Percentiles rank a stretch among this genome's conserved stretches.
phyloP scores from a whole-genome alignment of 1,284 basidiomycete species.

The Macrocystidia cucumis region DNA sequence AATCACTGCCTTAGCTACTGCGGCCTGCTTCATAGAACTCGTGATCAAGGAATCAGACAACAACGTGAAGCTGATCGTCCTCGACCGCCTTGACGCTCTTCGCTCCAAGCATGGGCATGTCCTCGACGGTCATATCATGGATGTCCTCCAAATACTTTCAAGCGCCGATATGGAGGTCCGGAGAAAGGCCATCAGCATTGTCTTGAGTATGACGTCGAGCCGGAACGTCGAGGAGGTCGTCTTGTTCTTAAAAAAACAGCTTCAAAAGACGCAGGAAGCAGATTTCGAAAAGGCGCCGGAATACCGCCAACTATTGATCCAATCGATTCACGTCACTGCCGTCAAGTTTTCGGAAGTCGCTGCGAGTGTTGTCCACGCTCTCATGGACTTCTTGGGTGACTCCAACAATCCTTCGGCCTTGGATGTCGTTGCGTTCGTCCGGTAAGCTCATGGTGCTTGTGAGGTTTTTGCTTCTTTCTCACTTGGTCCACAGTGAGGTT shows the following conservation, averaged over 20 bases:
- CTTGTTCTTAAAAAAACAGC: conserved; percentile 94
- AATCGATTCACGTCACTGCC: conserved; percentile 95
- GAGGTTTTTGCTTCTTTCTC: conserved; percentile 2
- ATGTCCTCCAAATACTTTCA: conserved; percentile 87
- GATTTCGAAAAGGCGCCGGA: conserved; percentile 90
- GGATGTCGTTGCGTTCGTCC: conserved; percentile 94
- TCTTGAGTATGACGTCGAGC: conserved; percentile 91
- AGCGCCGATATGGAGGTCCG: conserved; percentile 97
- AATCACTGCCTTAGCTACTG: conserved; percentile 89
- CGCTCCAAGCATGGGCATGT: conserved; percentile 88
- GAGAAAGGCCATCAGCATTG: conserved; percentile 86
- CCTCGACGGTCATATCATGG: conserved; percentile 92
- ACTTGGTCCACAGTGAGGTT: conserved; percentile 59
- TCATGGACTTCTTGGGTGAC: conserved; percentile 99
- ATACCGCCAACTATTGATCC: conserved; percentile 95
- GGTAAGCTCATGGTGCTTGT: conserved; percentile 32
- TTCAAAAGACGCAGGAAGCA: conserved; percentile 85
- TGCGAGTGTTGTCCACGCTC: conserved; percentile 90
- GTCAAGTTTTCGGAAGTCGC: conserved; percentile 99
- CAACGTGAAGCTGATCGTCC: conserved; percentile 98
- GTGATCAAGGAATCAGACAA: conserved; percentile 97
- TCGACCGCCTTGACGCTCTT: conserved; percentile 86
- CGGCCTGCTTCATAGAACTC: conserved; percentile 84
- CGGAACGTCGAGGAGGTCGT: conserved; percentile 98
- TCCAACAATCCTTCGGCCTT: conserved; percentile 92